phyloP scores from a whole-genome alignment of 1,139 yeast genomes.

The Entelexis paramagnoliae region DNA sequence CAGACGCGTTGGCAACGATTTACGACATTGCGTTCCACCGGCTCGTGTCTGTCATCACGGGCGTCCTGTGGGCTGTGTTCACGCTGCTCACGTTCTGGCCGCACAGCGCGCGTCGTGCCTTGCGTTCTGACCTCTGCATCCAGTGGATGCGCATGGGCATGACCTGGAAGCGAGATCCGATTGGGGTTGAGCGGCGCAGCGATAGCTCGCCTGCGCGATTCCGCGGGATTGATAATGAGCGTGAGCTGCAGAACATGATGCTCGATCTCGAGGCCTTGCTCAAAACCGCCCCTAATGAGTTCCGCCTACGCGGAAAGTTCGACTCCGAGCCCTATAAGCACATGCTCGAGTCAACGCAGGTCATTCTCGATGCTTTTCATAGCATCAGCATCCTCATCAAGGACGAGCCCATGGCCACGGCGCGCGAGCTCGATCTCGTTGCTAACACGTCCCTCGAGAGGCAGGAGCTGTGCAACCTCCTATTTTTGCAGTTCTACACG shows the following conservation, averaged over 20 bases:
- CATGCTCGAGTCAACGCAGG: slow-evolving; percentile 48
- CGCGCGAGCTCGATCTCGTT: slow-evolving; percentile 48
- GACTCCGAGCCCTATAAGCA: slow-evolving; percentile 45
- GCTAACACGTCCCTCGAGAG: slow-evolving; percentile 50
- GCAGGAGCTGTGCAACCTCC: slow-evolving; percentile 56
- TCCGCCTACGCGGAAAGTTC: slow-evolving; percentile 64
- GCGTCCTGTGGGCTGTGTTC: slow-evolving; percentile 66
- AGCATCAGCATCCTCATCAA: slow-evolving; percentile 59
- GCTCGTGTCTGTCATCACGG: slow-evolving; percentile 59
- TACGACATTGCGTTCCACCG: slow-evolving; percentile 72
- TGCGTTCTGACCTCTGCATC: slow-evolving; percentile 54
- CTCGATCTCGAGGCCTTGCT: slow-evolving; percentile 51
- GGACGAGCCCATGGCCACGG: slow-evolving; percentile 47
- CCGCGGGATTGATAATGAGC: slow-evolving; percentile 30
- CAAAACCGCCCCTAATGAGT: slow-evolving; percentile 66
- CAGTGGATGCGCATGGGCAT: slow-evolving; percentile 74
- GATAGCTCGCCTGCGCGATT: slow-evolving; percentile 12
- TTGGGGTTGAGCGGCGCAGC: slow-evolving; percentile 24
- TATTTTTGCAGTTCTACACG: slow-evolving; percentile 66
- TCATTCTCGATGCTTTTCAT: slow-evolving; percentile 63
- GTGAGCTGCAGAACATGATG: slow-evolving; percentile 42
- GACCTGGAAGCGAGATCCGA: slow-evolving; percentile 63
- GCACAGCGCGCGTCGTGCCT: slow-evolving; percentile 59
- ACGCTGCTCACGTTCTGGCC: slow-evolving; percentile 56
- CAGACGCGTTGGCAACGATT: slow-evolving; percentile 64